phyloP scores from a whole-genome alignment of 139 green algal species.

The Ettlia oleoabundans region DNA sequence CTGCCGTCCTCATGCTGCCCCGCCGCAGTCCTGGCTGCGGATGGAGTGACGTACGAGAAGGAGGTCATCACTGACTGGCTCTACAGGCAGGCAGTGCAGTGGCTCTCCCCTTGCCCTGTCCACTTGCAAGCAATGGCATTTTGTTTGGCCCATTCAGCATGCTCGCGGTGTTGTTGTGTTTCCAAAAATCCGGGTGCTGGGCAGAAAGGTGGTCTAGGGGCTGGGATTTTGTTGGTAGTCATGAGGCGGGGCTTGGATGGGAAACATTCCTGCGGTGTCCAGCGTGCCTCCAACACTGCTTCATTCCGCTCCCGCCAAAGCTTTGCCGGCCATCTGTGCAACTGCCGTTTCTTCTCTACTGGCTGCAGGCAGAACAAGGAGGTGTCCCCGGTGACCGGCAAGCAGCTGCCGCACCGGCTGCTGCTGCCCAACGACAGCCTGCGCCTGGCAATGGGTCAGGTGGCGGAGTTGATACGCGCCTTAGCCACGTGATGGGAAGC shows the following conservation, averaged over 20 bases:
- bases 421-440: not conserved
- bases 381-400: slow-evolving; percentile 4
- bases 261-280: too few species aligned
- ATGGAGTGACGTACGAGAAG: slow-evolving; percentile 12
- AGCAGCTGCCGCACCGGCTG: slow-evolving; percentile 1
- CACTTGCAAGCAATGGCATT: too few species aligned
- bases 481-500: not conserved
- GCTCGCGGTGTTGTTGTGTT: too few species aligned
- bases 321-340: too few species aligned
- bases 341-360: too few species aligned
- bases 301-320: too few species aligned
- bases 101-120: too few species aligned
- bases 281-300: too few species aligned
- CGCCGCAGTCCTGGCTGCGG: slow-evolving; percentile 5
- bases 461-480: not conserved
- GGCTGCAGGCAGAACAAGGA: slow-evolving; percentile 26
- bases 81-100: not conserved
- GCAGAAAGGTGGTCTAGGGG: too few species aligned
- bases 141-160: not conserved
- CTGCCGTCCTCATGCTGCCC: not conserved
- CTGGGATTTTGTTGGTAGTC: too few species aligned
- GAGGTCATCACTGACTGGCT: slow-evolving; percentile 9
- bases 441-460: not conserved
- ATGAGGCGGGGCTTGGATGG: too few species aligned
- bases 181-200: too few species aligned